Evolutionary conservation across 1,284 basidiomycete species (phyloP).

Genomic region (Trichosporon sp.): DNA sequence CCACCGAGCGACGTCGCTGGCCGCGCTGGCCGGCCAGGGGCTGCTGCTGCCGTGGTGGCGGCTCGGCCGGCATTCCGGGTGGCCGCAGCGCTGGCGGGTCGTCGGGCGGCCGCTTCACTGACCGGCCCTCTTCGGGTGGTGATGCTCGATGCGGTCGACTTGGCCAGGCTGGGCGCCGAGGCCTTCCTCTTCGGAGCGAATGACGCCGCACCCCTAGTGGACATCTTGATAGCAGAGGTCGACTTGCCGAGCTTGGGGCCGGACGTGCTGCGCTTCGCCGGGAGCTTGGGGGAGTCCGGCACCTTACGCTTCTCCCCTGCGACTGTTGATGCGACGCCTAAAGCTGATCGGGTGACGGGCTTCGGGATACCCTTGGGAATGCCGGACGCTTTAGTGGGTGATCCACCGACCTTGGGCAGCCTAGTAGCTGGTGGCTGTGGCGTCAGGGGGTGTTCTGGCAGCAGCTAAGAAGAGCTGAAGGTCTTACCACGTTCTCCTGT

Average conservation of each 20-base stretch:
- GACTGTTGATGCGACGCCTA: not conserved
- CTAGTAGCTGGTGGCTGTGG: constrained; percentile 23
- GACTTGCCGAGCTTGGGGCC: constrained; percentile 11
- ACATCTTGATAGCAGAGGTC: not conserved
- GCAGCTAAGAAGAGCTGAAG: not conserved
- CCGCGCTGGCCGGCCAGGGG: not conserved
- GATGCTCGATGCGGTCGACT: constrained; percentile 9
- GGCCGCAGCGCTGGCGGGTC: not conserved
- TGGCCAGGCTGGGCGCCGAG: not conserved
- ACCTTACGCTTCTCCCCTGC: constrained; percentile 31
- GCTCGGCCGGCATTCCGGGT: not conserved
- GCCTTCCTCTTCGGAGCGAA: constrained; percentile 2
- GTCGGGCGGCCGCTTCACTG: not conserved
- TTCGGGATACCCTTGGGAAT: constrained; percentile 11
- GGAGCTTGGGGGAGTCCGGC: constrained; percentile 28
- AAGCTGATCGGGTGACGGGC: constrained; percentile 1
- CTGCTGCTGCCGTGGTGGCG: not conserved
- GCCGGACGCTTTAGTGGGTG: constrained; percentile 21
- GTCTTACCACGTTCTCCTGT: constrained; percentile 35
- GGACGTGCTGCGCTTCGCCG: constrained; percentile 30
- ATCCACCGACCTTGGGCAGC: constrained; percentile 30
- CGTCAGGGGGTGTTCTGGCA: not conserved
- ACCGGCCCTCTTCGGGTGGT: constrained; percentile 23
- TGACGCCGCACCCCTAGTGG: not conserved
- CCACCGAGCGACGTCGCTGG: not conserved